These are phyloP conservation scores for Puccinia hordei DNA, from an alignment of 1,284 basidiomycete species.

Conservation along the genomic window DNA sequence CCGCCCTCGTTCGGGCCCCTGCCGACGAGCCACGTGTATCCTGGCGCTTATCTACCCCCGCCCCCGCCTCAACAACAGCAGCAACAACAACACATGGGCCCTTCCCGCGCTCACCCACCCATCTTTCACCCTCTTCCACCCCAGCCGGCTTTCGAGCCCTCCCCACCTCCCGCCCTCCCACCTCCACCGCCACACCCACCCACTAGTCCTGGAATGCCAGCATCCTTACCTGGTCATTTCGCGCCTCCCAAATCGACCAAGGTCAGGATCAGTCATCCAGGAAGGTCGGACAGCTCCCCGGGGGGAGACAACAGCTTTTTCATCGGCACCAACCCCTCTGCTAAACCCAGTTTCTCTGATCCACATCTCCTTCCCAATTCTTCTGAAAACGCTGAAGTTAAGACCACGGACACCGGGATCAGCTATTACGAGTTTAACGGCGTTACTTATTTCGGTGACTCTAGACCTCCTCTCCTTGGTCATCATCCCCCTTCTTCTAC, in stretches of 20 bases:
- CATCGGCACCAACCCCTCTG: background rate
- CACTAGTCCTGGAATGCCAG: background rate
- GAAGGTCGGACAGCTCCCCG: background rate
- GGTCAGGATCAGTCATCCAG: conserved; percentile 26
- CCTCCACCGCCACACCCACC: conserved; percentile 12
- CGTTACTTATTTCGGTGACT: conserved; percentile 33
- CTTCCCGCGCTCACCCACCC: conserved; percentile 3
- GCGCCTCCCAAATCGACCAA: conserved; percentile 36
- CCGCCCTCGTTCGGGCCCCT: conserved; percentile 8
- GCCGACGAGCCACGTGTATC: conserved; percentile 7
- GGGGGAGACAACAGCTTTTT: background rate
- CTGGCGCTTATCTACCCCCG: background rate
- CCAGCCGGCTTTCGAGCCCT: conserved; percentile 10
- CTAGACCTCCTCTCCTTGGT: background rate
- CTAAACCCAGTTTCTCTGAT: background rate
- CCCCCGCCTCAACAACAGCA: background rate
- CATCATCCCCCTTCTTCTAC: background rate
- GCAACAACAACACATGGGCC: background rate
- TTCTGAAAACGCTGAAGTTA: background rate
- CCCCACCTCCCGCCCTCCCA: background rate
- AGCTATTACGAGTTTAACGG: conserved; percentile 42
- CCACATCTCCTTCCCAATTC: no score
- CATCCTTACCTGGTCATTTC: background rate
- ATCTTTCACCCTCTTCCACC: background rate
- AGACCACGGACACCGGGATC: conserved; percentile 24